These are phyloP conservation scores for Lenwebbia sp. DNA, from an alignment of 345 rosid species.

Conservation along the genomic window DNA sequence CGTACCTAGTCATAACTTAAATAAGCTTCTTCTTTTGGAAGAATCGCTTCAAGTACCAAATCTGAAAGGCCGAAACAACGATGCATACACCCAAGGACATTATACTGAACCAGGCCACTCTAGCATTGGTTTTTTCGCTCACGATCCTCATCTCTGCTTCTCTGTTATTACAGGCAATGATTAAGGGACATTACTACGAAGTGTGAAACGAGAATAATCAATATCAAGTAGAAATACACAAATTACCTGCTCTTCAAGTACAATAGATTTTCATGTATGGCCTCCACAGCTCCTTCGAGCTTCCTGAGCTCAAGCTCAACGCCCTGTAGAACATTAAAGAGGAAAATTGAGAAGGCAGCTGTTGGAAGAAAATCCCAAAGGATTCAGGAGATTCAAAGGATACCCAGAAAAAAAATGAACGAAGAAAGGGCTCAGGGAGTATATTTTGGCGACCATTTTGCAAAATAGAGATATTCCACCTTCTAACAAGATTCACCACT, in stretches of 20 bases:
- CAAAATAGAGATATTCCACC: not conserved
- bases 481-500: not conserved
- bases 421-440: not conserved
- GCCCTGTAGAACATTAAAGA: constrained; percentile 38
- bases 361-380: not conserved
- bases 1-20: not conserved
- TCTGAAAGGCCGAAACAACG: constrained; percentile 39
- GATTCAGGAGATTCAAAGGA: not conserved
- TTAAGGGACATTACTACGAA: not conserved
- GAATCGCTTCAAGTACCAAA: constrained; percentile 49
- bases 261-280: constrained; percentile 48
- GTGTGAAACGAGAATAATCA: not conserved
- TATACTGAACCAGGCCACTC: constrained; percentile 77
- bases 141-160: constrained; percentile 69
- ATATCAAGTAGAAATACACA: not conserved
- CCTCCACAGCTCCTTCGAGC: constrained; percentile 57
- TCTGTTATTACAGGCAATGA: constrained; percentile 16
- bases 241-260: constrained; percentile 53
- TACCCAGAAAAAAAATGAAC: not conserved
- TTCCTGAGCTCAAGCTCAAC: constrained; percentile 75
- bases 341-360: not conserved
- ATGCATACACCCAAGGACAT: constrained; percentile 67
- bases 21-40: constrained; percentile 75
- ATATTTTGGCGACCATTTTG: not conserved
- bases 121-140: constrained; percentile 56